These are phyloP conservation scores for Cordyceps tenuipes DNA, from an alignment of 2,329 filamentous ascomycete species.

Conservation along the genomic window DNA sequence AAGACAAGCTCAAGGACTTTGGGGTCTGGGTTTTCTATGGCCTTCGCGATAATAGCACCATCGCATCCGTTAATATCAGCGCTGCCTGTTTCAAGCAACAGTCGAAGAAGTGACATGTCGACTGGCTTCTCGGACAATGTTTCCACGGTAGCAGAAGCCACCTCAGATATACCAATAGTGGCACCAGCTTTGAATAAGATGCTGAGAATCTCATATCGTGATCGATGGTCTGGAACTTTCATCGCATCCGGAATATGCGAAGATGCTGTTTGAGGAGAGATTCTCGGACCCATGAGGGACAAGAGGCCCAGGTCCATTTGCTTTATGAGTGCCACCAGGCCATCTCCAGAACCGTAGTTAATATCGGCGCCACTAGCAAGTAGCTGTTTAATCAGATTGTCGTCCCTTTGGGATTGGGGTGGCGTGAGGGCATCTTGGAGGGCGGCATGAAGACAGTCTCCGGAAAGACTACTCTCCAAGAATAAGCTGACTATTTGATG, in stretches of 20 bases:
- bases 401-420: conserved; percentile 37
- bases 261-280: conserved; percentile 38
- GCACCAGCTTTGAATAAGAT: conserved; percentile 40
- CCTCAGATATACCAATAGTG: conserved; percentile 31
- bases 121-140: conserved; percentile 36
- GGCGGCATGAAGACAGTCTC: conserved; percentile 38
- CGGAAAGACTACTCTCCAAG: conserved; percentile 38
- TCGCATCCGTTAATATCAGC: conserved; percentile 44
- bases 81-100: conserved; percentile 42
- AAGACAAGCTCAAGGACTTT: conserved; percentile 41
- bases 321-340: conserved; percentile 38
- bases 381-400: conserved; percentile 43
- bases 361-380: conserved; percentile 45
- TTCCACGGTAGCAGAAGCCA: conserved; percentile 34
- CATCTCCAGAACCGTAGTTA: conserved; percentile 44
- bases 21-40: conserved; percentile 35
- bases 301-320: conserved; percentile 41
- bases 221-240: conserved; percentile 32
- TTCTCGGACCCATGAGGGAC: conserved; percentile 35
- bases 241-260: conserved; percentile 42
- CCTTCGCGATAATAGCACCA: conserved; percentile 34
- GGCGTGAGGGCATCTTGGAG: conserved; percentile 46
- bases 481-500: conserved; percentile 43
- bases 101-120: conserved; percentile 40
- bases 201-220: conserved; percentile 38